Percentiles rank a stretch among this genome's conserved stretches.
Conservation (phyloP, 352 stramenopile genomes). For the Pythium plurisporium region DNA sequence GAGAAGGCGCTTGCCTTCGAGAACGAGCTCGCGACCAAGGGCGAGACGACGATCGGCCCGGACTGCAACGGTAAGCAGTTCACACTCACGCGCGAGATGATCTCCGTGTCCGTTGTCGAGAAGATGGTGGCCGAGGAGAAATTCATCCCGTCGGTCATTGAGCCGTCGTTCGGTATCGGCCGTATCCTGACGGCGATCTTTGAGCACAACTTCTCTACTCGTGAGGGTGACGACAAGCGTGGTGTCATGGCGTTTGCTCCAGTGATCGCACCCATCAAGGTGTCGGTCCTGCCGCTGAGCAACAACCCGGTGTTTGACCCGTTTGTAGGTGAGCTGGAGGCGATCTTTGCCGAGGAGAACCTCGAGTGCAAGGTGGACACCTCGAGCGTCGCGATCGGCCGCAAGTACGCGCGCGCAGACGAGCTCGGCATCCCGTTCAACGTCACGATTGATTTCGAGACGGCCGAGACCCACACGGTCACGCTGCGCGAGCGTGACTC, state of each 20-base stretch:
- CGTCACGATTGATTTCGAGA: constrained; percentile 99
- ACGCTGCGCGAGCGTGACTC: constrained; percentile 98
- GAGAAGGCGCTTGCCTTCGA: constrained; percentile 87
- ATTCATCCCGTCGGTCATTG: constrained; percentile 98
- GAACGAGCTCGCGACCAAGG: constrained; percentile 85
- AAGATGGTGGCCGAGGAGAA: constrained; percentile 97
- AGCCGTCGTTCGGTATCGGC: constrained; percentile 99
- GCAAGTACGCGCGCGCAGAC: constrained; percentile 95
- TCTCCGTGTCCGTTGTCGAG: constrained; percentile 92
- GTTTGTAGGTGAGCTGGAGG: constrained; percentile 74
- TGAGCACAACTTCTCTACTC: constrained; percentile 97
- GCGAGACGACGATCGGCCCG: constrained; percentile 87
- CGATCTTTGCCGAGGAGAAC: constrained; percentile 52
- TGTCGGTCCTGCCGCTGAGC: constrained; percentile 93
- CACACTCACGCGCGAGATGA: constrained; percentile 93
- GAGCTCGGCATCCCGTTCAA: constrained; percentile 98
- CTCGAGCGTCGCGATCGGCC: constrained; percentile 93
- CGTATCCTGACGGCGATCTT: constrained; percentile 97
- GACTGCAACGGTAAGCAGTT: constrained; percentile 86
- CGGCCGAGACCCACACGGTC: constrained; percentile 87
- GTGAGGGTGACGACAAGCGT: constrained; percentile 96
- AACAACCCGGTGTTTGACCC: constrained; percentile 84
- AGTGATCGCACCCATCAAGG: constrained; percentile 98
- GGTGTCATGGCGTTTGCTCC: constrained; percentile 97
- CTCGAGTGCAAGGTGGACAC: constrained; percentile 93